These are phyloP conservation scores for Cercophora scortea DNA, from an alignment of 495 filamentous ascomycete species.

Conservation along the genomic window DNA sequence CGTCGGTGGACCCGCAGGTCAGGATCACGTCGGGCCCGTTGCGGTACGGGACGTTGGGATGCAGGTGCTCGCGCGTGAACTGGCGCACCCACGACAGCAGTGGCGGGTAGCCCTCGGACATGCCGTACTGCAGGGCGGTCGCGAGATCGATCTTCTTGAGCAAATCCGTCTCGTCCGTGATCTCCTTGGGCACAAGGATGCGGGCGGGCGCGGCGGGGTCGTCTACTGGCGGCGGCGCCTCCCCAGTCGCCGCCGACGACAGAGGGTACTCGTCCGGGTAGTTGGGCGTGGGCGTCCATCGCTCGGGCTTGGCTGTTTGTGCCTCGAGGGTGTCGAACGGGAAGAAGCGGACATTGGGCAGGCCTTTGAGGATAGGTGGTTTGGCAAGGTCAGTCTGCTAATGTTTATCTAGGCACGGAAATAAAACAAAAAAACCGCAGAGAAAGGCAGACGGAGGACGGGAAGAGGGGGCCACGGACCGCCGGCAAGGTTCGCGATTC, in stretches of 20 bases:
- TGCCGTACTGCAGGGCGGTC: slow-evolving; percentile 81
- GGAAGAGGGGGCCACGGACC: slow-evolving; percentile 42
- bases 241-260: slow-evolving; percentile 23
- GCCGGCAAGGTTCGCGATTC: slow-evolving; percentile 80
- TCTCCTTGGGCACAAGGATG: slow-evolving; percentile 61
- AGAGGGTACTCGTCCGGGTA: slow-evolving; percentile 32
- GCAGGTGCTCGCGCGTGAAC: slow-evolving; percentile 68
- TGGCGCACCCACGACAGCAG: slow-evolving; percentile 67
- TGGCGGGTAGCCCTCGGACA: slow-evolving; percentile 66
- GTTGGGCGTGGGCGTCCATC: slow-evolving; percentile 63
- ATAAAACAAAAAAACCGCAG: no score
- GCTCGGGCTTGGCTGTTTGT: slow-evolving; percentile 60
- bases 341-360: slow-evolving; percentile 75
- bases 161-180: slow-evolving; percentile 40
- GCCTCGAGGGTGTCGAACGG: slow-evolving; percentile 88
- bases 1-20: slow-evolving; percentile 77
- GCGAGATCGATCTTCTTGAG: slow-evolving; percentile 67
- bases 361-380: slow-evolving; percentile 37
- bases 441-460: no score
- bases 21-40: slow-evolving; percentile 69
- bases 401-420: no score
- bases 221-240: slow-evolving; percentile 12
- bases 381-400: neutral
- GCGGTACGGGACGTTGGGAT: slow-evolving; percentile 71
- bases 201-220: slow-evolving; percentile 33